Conservation (phyloP, 768 basidiomycete genomes). For the Kwoniella botswanensis region DNA sequence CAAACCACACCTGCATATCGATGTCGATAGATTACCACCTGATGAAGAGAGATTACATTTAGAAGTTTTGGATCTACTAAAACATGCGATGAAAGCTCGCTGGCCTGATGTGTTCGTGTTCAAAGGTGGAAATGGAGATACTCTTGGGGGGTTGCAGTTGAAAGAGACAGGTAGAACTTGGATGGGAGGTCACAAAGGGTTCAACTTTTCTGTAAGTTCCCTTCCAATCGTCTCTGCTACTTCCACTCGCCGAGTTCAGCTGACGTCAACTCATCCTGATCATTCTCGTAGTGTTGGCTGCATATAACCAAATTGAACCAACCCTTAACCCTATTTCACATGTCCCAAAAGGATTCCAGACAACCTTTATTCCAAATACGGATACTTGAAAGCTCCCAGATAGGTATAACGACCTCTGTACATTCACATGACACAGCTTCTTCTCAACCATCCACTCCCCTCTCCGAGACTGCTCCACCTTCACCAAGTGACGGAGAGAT, state of each 20-base stretch:
- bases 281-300: constrained; percentile 47
- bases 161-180: constrained; percentile 46
- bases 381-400: constrained; percentile 55
- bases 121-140: constrained; percentile 24
- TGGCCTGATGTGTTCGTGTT: constrained; percentile 53
- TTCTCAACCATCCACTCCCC: constrained; percentile 1
- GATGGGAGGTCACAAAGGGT: constrained; percentile 47
- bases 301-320: constrained; percentile 53
- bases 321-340: constrained; percentile 49
- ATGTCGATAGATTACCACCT: constrained; percentile 6
- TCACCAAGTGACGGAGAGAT: constrained; percentile 33
- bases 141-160: constrained; percentile 42
- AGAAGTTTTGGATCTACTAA: constrained; percentile 53
- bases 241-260: neutral
- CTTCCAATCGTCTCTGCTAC: neutral
- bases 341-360: constrained; percentile 40
- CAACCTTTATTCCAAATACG: constrained; percentile 48
- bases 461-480: constrained; percentile 14
- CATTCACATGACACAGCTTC: constrained; percentile 18
- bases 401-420: constrained; percentile 41
- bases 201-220: constrained; percentile 52
- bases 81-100: constrained; percentile 47
- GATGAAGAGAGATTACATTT: constrained; percentile 36
- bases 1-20: constrained; percentile 15
- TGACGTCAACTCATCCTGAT: constrained; percentile 1